phyloP scores from a whole-genome alignment of 805 yeast species.

The Ogataea methylovora region DNA sequence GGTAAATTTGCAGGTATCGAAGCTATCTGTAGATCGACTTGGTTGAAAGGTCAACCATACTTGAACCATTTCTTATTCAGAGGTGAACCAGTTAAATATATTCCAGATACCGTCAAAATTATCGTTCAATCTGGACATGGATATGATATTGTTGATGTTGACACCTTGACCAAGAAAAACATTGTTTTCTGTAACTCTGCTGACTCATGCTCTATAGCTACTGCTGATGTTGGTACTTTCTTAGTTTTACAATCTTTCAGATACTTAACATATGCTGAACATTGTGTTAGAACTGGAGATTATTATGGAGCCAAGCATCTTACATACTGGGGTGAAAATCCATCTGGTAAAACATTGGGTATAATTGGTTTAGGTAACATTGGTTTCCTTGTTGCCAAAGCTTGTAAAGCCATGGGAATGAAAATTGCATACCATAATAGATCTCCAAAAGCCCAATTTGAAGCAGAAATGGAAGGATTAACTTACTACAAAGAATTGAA shows the following conservation, averaged over 20 bases:
- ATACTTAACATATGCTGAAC: conserved; percentile 29
- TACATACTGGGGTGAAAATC: conserved; percentile 30
- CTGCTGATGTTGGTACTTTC: conserved; percentile 31
- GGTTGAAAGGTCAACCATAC: conserved; percentile 32
- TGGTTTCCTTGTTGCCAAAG: conserved; percentile 34
- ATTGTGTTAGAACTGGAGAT: conserved; percentile 26
- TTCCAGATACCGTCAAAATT: conserved; percentile 28
- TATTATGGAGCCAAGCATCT: conserved; percentile 25
- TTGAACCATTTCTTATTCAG: conserved; percentile 27
- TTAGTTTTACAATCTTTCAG: conserved; percentile 27
- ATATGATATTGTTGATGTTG: conserved; percentile 31
- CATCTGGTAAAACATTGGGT: conserved; percentile 35
- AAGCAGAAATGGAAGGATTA: conserved; percentile 25
- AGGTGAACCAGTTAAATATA: conserved; percentile 23
- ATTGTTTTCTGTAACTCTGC: conserved; percentile 32
- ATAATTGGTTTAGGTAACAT: conserved; percentile 42
- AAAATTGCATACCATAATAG: conserved; percentile 35
- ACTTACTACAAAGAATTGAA: conserved; percentile 16
- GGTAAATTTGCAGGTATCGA: conserved; percentile 28
- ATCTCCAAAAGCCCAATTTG: conserved; percentile 21
- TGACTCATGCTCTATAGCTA: conserved; percentile 30
- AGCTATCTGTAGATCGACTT: conserved; percentile 30
- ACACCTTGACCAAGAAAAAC: conserved; percentile 23
- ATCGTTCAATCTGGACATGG: conserved; percentile 34
- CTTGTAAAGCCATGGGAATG: conserved; percentile 37